phyloP scores from a whole-genome alignment of 305 asterid species.

The Fraxinus ornus region DNA sequence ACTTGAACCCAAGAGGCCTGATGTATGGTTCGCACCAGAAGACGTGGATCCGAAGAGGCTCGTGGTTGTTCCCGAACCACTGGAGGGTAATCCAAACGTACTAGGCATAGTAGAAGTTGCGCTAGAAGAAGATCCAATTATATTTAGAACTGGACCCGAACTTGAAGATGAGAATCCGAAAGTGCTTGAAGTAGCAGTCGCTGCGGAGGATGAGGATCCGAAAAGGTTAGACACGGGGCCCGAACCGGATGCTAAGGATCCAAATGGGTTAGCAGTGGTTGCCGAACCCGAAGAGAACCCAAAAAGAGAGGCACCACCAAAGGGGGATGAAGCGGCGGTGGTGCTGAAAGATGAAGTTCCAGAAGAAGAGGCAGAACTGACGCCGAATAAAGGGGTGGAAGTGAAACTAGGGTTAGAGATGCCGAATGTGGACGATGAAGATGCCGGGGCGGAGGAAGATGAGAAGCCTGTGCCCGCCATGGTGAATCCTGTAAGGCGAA shows the following conservation, averaged over 20 bases:
- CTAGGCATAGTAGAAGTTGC: constrained; percentile 26
- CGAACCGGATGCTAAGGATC: constrained; percentile 28
- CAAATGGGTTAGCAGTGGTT: constrained; percentile 17
- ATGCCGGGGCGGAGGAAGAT: constrained; percentile 5
- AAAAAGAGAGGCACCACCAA: constrained; percentile 31
- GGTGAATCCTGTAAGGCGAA: constrained; percentile 30
- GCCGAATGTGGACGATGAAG: constrained; percentile 21
- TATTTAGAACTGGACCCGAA: not conserved
- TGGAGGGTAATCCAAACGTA: constrained; percentile 31
- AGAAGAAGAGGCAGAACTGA: constrained; percentile 27
- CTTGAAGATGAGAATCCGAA: constrained; percentile 5
- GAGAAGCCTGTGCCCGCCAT: constrained; percentile 18
- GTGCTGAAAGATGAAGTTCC: constrained; percentile 27
- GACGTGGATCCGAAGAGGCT: constrained; percentile 31
- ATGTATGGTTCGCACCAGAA: constrained; percentile 17
- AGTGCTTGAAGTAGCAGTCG: constrained; percentile 3
- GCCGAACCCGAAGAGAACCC: constrained; percentile 23
- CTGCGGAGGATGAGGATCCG: constrained; percentile 9
- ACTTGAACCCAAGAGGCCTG: constrained; percentile 35
- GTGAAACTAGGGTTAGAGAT: constrained; percentile 42
- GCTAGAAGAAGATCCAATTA: constrained; percentile 29
- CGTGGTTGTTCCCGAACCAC: constrained; percentile 24
- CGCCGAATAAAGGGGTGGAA: constrained; percentile 38
- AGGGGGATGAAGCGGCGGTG: constrained; percentile 15
- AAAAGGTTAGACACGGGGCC: constrained; percentile 17